Evolutionary conservation across 345 rosid species (phyloP), one percentile per base, ranked within the genome.

Genomic region (Toxicodendron radicans): DNA sequence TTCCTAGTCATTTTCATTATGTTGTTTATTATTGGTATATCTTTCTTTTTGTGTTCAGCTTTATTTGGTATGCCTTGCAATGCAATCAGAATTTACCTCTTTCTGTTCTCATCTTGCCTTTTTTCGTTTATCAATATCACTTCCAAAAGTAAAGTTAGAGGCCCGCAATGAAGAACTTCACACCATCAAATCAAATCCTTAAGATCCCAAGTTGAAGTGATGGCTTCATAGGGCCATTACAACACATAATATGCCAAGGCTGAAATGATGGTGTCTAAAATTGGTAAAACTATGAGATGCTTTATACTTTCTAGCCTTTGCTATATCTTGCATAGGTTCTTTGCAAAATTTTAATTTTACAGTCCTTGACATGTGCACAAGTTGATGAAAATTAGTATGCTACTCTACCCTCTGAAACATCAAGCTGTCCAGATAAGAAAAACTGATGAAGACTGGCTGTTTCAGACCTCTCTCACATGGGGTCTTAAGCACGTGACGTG

Each of bases 401-500:
- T 13, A 12, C 4, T 17, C 46, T 61, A 3, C 66, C 48, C 27
- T 46, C 38, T 21, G 54, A 41, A 13, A 10, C 38, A 21, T 71
- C 41, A 14, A 43, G 24, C 3, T 58, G 24, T 58, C 57, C 4
- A 24, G 38, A 12, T 10, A 48, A 17, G 56, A 60, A 72, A 68
- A 57, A 45, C 56, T 24, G 30, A 58, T 46, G 33, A 30, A 23
- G n/a, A 61, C 59, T 27, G 58, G 33, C 49, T 10, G 41, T 21
- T 60, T 60, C 59, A 72, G 59, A 41, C 9, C 21, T 49, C 63
- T 38, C 66, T 69, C 75, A 63, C 66, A 56, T 33, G 74, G 58
- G n/a, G 14, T 48, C 38, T 23, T 54, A 18, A 10, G 30, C 73
- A 73, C 57, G 65, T 60, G 59, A 73, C 57, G 65, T 60, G 59